Evolutionary conservation across 257 asterid genomes (phyloP).

Genomic region (Marsdenia floribunda): DNA sequence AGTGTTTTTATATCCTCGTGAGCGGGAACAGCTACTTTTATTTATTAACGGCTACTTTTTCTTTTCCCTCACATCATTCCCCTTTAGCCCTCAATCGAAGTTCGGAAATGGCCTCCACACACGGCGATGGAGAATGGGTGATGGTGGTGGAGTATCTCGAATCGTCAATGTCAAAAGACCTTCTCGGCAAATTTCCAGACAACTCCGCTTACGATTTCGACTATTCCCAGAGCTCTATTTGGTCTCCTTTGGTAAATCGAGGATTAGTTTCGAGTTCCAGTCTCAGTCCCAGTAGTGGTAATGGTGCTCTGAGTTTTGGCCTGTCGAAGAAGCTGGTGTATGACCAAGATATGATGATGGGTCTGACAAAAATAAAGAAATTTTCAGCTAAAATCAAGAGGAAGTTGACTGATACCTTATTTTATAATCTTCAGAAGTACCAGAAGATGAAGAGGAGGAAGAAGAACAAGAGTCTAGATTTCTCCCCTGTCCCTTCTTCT

Average conservation of each 20-base stretch:
- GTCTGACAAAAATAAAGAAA: slow-evolving; percentile 30
- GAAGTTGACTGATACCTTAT: slow-evolving; percentile 37
- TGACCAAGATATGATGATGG: slow-evolving; percentile 15
- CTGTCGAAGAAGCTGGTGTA: slow-evolving; percentile 37
- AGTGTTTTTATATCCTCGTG: background rate
- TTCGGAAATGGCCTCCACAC: background rate
- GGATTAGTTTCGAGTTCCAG: slow-evolving; percentile 15
- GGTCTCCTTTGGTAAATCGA: slow-evolving; percentile 80
- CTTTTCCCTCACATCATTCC: too few species aligned
- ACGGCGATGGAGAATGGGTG: slow-evolving; percentile 22
- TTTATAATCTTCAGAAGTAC: slow-evolving; percentile 32
- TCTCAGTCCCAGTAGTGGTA: background rate
- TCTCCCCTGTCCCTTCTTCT: slow-evolving; percentile 34
- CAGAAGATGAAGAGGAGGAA: slow-evolving; percentile 37
- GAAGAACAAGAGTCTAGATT: slow-evolving; percentile 26
- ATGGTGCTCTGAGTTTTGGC: slow-evolving; percentile 7
- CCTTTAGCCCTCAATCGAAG: background rate
- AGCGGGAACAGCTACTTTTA: background rate
- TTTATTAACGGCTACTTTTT: slow-evolving; percentile 19
- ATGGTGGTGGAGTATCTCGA: slow-evolving; percentile 76
- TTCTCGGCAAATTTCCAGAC: slow-evolving; percentile 76
- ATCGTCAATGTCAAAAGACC: slow-evolving; percentile 64
- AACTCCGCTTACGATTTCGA: slow-evolving; percentile 80
- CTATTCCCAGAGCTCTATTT: slow-evolving; percentile 85
- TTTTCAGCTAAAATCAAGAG: slow-evolving; percentile 47